These are phyloP conservation scores for Coniophora puteana DNA, from an alignment of 1,284 basidiomycete species.

Conservation along the genomic window DNA sequence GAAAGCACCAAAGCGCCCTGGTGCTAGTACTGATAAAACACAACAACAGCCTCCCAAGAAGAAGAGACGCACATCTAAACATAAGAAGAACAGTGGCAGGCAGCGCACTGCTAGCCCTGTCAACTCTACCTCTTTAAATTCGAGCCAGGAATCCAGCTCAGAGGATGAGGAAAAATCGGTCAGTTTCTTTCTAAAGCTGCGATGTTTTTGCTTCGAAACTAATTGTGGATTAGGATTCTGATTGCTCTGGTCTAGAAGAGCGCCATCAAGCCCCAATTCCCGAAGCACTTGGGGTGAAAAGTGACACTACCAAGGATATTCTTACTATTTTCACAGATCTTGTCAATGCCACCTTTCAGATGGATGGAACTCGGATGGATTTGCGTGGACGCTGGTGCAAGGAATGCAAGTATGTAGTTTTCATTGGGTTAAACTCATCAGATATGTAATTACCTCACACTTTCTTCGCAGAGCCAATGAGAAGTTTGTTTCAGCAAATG, in stretches of 20 bases:
- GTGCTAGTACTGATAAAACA: not conserved
- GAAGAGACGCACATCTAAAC: too few relatives aligned
- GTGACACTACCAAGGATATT: too few relatives aligned
- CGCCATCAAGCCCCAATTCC: not conserved
- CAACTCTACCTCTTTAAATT: too few relatives aligned
- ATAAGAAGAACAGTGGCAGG: too few relatives aligned
- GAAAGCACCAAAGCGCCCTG: too few relatives aligned
- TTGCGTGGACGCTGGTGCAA: too few relatives aligned
- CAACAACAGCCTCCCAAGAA: not conserved
- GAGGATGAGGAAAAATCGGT: not conserved
- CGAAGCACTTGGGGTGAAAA: too few relatives aligned
- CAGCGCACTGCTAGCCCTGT: too few relatives aligned
- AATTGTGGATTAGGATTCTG: not conserved
- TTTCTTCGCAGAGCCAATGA: not conserved
- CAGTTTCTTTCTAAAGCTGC: not conserved
- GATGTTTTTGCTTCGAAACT: not conserved
- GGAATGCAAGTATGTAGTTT: slow-evolving; percentile 4
- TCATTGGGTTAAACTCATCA: not conserved
- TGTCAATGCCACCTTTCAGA: too few relatives aligned
- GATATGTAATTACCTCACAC: slow-evolving; percentile 3
- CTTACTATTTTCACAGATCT: too few relatives aligned
- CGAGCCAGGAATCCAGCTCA: not conserved
- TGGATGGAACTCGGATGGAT: too few relatives aligned
- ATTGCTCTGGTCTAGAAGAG: not conserved
- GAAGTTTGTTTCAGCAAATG: not conserved